These are phyloP conservation scores for Vinca minor DNA, from an alignment of 257 asterid species.

Conservation along the genomic window DNA sequence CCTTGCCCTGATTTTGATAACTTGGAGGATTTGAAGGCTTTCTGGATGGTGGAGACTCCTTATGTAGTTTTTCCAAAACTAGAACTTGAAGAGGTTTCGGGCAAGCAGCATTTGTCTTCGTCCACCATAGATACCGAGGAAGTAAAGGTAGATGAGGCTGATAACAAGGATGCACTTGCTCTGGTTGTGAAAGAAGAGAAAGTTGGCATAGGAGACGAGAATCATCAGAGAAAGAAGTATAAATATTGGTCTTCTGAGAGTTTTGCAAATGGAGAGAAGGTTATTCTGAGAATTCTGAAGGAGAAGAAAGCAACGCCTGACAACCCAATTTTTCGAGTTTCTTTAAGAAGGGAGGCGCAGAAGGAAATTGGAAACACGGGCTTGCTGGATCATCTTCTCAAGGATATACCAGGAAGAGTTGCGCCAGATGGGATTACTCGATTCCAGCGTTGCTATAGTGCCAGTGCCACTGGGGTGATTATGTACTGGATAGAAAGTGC, in stretches of 20 bases:
- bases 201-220: neutral
- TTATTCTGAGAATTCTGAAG: constrained; percentile 19
- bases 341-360: constrained; percentile 24
- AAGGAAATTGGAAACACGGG: constrained; percentile 25
- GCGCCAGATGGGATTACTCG: constrained; percentile 23
- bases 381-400: constrained; percentile 23
- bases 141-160: constrained; percentile 14
- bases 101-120: constrained; percentile 5
- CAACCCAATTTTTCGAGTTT: constrained; percentile 18
- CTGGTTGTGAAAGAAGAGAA: constrained; percentile 17
- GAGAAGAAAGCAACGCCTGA: constrained; percentile 21
- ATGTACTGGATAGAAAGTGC: constrained; percentile 26
- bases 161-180: neutral
- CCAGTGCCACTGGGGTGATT: constrained; percentile 24
- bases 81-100: constrained; percentile 18
- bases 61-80: constrained; percentile 18
- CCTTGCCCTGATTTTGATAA: constrained; percentile 7
- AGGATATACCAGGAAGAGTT: constrained; percentile 23
- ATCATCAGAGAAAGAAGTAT: constrained; percentile 16
- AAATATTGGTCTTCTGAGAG: constrained; percentile 25
- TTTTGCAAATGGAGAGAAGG: constrained; percentile 21
- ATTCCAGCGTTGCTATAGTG: constrained; percentile 21
- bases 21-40: constrained; percentile 16
- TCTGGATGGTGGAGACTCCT: constrained; percentile 16
- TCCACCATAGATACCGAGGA: constrained; percentile 6